A percentile compares a stretch with the other conserved stretches of the same genome.
Conservation (phyloP, 2,329 filamentous ascomycete genomes). For the Hymenoscyphus occultus region DNA sequence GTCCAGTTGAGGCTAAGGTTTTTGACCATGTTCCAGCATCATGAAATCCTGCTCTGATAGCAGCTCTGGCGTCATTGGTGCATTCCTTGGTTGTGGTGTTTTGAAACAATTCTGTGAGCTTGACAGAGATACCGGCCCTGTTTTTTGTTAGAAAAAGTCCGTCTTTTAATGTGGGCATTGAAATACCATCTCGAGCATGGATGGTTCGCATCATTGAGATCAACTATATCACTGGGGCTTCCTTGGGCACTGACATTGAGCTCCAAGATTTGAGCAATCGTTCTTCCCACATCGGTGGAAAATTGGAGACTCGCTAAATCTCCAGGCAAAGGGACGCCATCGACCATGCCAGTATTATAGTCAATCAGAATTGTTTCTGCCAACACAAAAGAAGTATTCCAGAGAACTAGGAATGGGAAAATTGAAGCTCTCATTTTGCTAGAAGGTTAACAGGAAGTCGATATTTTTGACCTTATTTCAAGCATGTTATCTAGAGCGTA, state of each 20-base stretch:
- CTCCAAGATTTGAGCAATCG: conserved; percentile 5
- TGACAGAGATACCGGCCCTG: conserved; percentile 6
- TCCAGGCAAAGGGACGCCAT: conserved; percentile 8
- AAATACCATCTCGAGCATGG: conserved; percentile 9
- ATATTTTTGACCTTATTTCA: too few species aligned
- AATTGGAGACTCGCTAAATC: conserved; percentile 7
- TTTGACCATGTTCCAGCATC: conserved; percentile 45
- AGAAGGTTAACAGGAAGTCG: background rate
- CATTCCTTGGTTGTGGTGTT: conserved; percentile 33
- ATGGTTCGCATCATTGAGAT: conserved; percentile 5
- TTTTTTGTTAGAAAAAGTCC: too few species aligned
- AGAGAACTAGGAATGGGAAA: background rate
- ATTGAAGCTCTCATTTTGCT: background rate
- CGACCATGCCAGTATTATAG: conserved; percentile 2
- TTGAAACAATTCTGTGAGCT: conserved; percentile 7
- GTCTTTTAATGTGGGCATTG: background rate
- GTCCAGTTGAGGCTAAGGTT: conserved; percentile 19
- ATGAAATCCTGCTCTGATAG: conserved; percentile 47
- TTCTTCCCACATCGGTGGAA: background rate
- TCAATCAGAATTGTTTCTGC: conserved; percentile 5
- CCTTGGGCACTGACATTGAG: conserved; percentile 8
- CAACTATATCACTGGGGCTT: background rate
- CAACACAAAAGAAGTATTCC: background rate
- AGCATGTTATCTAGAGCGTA: too few species aligned
- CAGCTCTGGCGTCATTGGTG: conserved; percentile 41